phyloP scores from a whole-genome alignment of 2,329 filamentous ascomycete genomes.

The Aureobasidium namibiae region DNA sequence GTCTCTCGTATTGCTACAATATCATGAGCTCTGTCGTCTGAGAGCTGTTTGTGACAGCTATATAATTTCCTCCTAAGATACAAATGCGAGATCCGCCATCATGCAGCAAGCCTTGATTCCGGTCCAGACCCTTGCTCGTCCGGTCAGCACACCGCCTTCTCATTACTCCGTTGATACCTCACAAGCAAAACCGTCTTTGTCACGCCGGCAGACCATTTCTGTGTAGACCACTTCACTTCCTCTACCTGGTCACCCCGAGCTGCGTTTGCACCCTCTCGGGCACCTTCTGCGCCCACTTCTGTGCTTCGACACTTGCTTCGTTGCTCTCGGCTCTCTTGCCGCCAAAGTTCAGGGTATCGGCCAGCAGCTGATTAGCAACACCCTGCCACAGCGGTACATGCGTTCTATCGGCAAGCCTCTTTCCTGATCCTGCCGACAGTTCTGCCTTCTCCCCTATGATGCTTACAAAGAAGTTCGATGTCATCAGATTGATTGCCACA shows the following conservation, averaged over 20 bases:
- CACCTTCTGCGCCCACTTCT: conserved; percentile 19
- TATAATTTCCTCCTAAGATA: not conserved
- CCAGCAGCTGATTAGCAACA: conserved; percentile 71
- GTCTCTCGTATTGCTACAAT: not conserved
- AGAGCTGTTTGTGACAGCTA: not conserved
- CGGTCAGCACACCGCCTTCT: not conserved
- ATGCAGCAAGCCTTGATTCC: not conserved
- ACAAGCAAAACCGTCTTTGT: not conserved
- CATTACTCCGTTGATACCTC: not conserved
- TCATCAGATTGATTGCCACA: conserved; percentile 79
- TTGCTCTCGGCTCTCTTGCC: conserved; percentile 51
- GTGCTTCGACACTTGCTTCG: conserved; percentile 36
- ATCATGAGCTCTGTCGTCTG: not conserved
- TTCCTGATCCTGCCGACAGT: conserved; percentile 40
- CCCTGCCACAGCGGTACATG: conserved; percentile 35
- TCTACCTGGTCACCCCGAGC: conserved; percentile 1
- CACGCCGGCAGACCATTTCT: not conserved
- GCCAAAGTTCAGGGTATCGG: conserved; percentile 64
- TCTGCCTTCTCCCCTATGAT: conserved; percentile 59
- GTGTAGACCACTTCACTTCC: not conserved
- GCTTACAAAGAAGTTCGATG: conserved; percentile 69
- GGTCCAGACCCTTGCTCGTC: not conserved
- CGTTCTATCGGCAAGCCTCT: conserved; percentile 48
- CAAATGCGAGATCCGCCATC: not conserved
- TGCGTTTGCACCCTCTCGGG: conserved; percentile 17